Evolutionary conservation across 176 grass and related monocot genomes (phyloP).

Genomic region (Juncus inflexus): DNA sequence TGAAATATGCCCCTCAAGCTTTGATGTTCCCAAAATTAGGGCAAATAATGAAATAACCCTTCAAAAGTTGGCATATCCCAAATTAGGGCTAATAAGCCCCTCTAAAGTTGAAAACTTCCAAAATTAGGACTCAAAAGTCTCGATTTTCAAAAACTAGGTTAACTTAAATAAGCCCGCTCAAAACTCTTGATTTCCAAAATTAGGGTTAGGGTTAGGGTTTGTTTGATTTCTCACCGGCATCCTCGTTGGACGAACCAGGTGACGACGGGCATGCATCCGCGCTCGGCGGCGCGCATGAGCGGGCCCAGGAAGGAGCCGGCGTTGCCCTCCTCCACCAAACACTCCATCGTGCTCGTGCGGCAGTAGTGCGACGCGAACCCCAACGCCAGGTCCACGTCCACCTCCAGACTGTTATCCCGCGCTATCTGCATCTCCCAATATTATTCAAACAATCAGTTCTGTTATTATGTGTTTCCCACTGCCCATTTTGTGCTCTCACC

Average conservation of each 20-base stretch:
- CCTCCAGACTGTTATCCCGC: slow-evolving; percentile 57
- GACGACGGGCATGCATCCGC: slow-evolving; percentile 64
- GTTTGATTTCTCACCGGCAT: slow-evolving; percentile 15
- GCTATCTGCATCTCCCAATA: slow-evolving; percentile 46
- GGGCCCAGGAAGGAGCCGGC: slow-evolving; percentile 58
- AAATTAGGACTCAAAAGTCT: too few species aligned
- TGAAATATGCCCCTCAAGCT: too few species aligned
- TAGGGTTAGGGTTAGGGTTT: too few species aligned
- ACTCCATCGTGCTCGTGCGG: slow-evolving; percentile 77
- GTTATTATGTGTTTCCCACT: background rate
- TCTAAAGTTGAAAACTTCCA: too few species aligned
- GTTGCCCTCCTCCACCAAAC: slow-evolving; percentile 67
- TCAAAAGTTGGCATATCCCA: too few species aligned
- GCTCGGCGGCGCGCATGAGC: slow-evolving; percentile 64
- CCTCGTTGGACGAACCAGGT: slow-evolving; percentile 64
- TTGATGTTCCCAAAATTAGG: too few species aligned
- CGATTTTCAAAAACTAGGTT: too few species aligned
- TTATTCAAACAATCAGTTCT: background rate
- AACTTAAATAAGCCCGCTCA: too few species aligned
- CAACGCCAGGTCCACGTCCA: slow-evolving; percentile 64
- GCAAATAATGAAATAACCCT: too few species aligned
- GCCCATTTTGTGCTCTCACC: background rate
- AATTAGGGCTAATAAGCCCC: too few species aligned
- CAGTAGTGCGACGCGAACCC: slow-evolving; percentile 69
- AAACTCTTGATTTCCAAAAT: too few species aligned